A percentile compares a stretch with the other conserved stretches of the same genome.
phyloP scores from a whole-genome alignment of 371 early-diverging fungal species.

The Syncephalis fuscata region DNA sequence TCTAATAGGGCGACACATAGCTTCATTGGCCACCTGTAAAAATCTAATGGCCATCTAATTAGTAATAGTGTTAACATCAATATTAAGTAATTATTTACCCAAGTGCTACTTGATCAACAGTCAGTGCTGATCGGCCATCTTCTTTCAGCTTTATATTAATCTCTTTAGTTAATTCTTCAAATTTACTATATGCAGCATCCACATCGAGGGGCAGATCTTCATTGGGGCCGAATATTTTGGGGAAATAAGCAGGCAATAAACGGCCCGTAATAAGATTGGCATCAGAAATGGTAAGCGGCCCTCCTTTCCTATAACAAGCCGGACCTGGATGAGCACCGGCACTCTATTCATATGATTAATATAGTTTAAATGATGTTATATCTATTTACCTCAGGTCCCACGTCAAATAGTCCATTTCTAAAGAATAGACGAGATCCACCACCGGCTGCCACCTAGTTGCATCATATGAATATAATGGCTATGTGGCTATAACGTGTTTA shows the following conservation, averaged over 20 bases:
- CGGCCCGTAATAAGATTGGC: constrained; percentile 85
- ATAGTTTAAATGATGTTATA: background rate
- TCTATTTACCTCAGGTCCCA: constrained; percentile 63
- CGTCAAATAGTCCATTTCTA: constrained; percentile 83
- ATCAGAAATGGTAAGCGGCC: constrained; percentile 84
- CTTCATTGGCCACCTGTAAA: constrained; percentile 85
- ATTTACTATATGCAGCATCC: constrained; percentile 38
- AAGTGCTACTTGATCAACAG: constrained; percentile 71
- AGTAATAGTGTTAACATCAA: background rate
- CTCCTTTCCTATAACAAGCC: constrained; percentile 83
- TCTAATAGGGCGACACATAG: constrained; percentile 91
- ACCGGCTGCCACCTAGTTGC: constrained; percentile 53
- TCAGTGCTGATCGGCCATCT: constrained; percentile 23
- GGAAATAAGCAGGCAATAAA: constrained; percentile 76
- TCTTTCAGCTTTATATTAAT: constrained; percentile 33
- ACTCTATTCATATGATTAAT: constrained; percentile 25
- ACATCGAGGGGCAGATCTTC: constrained; percentile 70
- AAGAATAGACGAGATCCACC: constrained; percentile 90
- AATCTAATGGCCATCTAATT: constrained; percentile 21
- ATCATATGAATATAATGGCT: background rate
- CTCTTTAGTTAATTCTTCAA: constrained; percentile 35
- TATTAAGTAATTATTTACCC: constrained; percentile 21
- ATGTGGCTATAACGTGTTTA: background rate
- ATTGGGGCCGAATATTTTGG: constrained; percentile 83
- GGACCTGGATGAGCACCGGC: constrained; percentile 95